These are phyloP conservation scores for Acmispon strigosus DNA, from an alignment of 306 rosid species.

Conservation along the genomic window DNA sequence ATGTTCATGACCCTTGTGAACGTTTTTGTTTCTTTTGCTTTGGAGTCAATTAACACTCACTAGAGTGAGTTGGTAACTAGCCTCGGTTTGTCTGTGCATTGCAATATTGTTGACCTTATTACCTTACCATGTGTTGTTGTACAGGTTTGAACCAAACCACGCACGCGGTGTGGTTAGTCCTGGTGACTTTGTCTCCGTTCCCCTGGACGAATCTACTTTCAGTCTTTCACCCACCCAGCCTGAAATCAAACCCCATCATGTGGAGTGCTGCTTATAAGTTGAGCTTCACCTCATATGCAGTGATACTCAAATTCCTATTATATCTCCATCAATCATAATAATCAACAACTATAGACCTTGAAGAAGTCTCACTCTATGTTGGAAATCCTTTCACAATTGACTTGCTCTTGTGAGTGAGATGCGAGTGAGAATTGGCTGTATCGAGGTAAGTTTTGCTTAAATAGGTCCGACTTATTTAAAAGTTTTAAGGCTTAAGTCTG, in stretches of 20 bases:
- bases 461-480: too few relatives aligned
- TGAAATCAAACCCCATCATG: slow-evolving; percentile 17
- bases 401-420: too few relatives aligned
- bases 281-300: not conserved
- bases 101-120: too few relatives aligned
- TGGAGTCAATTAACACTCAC: slow-evolving; percentile 17
- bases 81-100: too few relatives aligned
- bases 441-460: too few relatives aligned
- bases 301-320: not conserved
- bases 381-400: too few relatives aligned
- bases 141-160: slow-evolving; percentile 21
- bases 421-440: too few relatives aligned
- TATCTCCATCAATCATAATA: not conserved
- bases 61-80: not conserved
- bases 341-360: too few relatives aligned
- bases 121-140: too few relatives aligned
- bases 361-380: too few relatives aligned
- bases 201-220: slow-evolving; percentile 22
- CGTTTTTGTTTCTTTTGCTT: not conserved
- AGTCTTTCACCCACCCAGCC: slow-evolving; percentile 5
- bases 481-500: too few relatives aligned
- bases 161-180: not conserved
- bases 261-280: not conserved
- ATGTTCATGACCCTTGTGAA: not conserved
- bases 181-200: slow-evolving; percentile 32